These are phyloP conservation scores for Aureobasidium vineae DNA, from an alignment of 2,329 filamentous ascomycete genomes.

Conservation along the genomic window DNA sequence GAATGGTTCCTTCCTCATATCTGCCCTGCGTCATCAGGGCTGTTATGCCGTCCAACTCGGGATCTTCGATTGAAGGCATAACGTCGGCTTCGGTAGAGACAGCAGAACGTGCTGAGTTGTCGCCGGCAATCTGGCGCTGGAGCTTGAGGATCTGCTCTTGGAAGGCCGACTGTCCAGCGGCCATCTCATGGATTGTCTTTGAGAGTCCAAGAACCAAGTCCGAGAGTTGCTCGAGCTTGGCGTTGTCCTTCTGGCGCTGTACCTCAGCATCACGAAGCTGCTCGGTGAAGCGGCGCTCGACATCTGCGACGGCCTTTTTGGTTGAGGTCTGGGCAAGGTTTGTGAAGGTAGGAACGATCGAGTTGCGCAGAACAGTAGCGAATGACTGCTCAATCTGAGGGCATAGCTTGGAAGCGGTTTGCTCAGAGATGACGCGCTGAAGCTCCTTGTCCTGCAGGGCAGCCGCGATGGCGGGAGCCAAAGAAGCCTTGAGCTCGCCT, in stretches of 20 bases:
- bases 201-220: conserved; percentile 64
- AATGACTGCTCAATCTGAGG: conserved; percentile 67
- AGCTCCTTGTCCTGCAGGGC: conserved; percentile 73
- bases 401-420: conserved; percentile 65
- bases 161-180: conserved; percentile 64
- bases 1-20: conserved; percentile 44
- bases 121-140: conserved; percentile 43
- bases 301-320: conserved; percentile 64
- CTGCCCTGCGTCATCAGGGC: conserved; percentile 59
- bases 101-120: conserved; percentile 24
- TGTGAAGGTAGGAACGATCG: conserved; percentile 55
- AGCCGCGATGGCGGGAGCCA: conserved; percentile 66
- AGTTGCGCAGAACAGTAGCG: conserved; percentile 53
- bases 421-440: conserved; percentile 68
- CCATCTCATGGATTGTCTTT: conserved; percentile 68
- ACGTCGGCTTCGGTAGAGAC: conserved; percentile 34
- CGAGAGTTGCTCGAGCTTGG: conserved; percentile 72
- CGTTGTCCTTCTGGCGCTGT: conserved; percentile 54
- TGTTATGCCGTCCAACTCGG: conserved; percentile 63
- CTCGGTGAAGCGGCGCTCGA: conserved; percentile 60
- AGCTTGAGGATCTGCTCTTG: conserved; percentile 55
- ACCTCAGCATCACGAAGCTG: conserved; percentile 54
- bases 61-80: conserved; percentile 49
- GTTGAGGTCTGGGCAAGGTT: conserved; percentile 54
- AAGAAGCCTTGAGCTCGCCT: conserved; percentile 67